Evolutionary conservation across 208 protist species (phyloP), one percentile per base, ranked within the genome.

Genomic region (Polymyxa betae): DNA sequence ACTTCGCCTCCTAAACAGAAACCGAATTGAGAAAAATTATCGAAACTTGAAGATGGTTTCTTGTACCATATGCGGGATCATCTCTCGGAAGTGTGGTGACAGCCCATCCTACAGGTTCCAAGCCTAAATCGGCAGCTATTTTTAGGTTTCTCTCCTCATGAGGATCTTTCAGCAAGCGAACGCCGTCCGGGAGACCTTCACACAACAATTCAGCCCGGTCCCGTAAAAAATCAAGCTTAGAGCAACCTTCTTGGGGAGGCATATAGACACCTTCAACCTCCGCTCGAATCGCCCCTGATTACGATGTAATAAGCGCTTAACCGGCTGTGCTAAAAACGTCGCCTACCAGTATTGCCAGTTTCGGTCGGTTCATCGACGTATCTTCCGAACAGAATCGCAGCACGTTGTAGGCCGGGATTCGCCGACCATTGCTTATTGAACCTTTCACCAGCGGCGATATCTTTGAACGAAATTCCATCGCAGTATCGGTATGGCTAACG

Each of bases 401-500:
- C 72, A 12, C 40, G 72, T n/a, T 82, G 72, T 20, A 82, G 5
- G 72, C 72, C 72, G 5, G 72, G 72, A 43, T 82, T 82, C 5
- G 72, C 72, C 10, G 10, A 38, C 72, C 72, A 82, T 5, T 5
- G 5, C 35, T 5, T 20, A 16, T 38, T 82, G 35, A 82, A 82
- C n/a, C 40, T 5, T 43, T 82, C 72, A 82, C 72, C 72, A 35
- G 72, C 72, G 40, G 72, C 72, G 72, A 43, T 35, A 43, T 82
- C 40, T n/a, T 82, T 82, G n/a, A 82, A 82, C 72, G 72, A 82
- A 45, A 82, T 82, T 5, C 72, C 72, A 82, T 82, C 72, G 72
- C 72, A 82, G n/a, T 35, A n/a, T 20, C 72, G n/a, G 72, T 82
- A 82, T 5, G n/a, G 16, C 40, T 82, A 43, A 5, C 5, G 5